Percentiles rank a stretch among this genome's conserved stretches.
Evolutionary conservation across 177 flowering plant species (phyloP).

Genomic region (Tripterygium wilfordii): DNA sequence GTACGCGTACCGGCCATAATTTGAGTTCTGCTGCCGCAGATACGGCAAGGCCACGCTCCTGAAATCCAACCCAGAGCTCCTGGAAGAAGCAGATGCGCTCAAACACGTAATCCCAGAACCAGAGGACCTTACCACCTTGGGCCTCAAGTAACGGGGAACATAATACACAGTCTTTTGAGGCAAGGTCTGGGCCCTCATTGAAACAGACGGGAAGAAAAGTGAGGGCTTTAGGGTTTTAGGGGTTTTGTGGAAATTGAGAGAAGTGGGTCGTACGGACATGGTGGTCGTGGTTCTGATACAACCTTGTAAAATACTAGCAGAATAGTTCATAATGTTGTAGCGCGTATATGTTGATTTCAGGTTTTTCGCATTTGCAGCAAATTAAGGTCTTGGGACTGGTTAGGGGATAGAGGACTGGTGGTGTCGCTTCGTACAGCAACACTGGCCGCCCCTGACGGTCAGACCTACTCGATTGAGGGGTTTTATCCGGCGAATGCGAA

Average conservation of each 20-base stretch:
- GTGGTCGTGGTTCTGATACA: slow-evolving; percentile 1
- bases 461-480: no score
- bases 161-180: no score
- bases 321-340: no score
- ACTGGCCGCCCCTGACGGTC: no score
- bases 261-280: slow-evolving; percentile 16
- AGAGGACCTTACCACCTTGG: slow-evolving; percentile 5
- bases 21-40: slow-evolving; percentile 27
- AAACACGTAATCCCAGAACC: not conserved
- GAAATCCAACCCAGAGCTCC: slow-evolving; percentile 8
- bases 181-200: not conserved
- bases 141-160: not conserved
- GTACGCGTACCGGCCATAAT: slow-evolving; percentile 43
- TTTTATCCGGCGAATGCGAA: no score
- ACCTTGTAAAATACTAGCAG: no score
- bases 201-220: not conserved
- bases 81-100: not conserved
- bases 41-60: slow-evolving; percentile 15
- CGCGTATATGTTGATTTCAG: no score
- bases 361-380: no score
- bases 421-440: no score
- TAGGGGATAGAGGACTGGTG: no score
- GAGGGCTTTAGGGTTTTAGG: slow-evolving; percentile 11
- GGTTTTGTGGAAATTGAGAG: slow-evolving; percentile 4
- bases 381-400: no score